Evolutionary conservation across 1,139 yeast genomes (phyloP).

Genomic region (Saccharomyces pastorianus): DNA sequence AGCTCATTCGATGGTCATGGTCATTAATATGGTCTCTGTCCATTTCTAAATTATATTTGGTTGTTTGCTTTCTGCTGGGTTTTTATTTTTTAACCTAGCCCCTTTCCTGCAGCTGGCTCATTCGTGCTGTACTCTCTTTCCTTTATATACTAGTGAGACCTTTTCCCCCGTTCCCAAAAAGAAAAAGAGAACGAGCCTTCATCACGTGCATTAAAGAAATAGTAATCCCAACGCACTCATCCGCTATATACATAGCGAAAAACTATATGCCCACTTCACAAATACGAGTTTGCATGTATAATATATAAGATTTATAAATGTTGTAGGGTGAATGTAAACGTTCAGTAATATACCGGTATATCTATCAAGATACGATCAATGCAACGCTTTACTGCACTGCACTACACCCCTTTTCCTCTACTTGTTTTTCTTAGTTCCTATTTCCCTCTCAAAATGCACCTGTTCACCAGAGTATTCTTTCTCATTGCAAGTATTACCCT

Average conservation of each 20-base stretch:
- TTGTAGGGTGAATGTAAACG: neutral
- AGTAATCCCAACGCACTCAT: neutral
- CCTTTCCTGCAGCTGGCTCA: neutral
- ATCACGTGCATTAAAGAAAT: neutral
- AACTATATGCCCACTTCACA: neutral
- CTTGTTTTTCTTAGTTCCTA: neutral
- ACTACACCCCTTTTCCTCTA: neutral
- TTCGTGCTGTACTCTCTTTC: neutral
- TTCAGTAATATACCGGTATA: neutral
- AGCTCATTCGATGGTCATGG: slow-evolving; percentile 1
- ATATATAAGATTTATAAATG: neutral
- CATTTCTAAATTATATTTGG: neutral
- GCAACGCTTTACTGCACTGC: neutral
- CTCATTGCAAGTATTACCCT: neutral
- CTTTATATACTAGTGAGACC: neutral
- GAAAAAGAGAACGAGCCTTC: neutral
- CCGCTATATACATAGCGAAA: neutral
- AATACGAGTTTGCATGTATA: neutral
- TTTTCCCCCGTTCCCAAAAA: neutral
- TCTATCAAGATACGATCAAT: neutral
- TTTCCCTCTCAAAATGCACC: neutral
- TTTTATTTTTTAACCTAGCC: neutral
- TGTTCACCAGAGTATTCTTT: neutral
- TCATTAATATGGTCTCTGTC: neutral
- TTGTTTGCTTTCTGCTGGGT: neutral